Evolutionary conservation across 495 filamentous ascomycete genomes (phyloP), one percentile per base, ranked within the genome.

Genomic region (Xylaria longipes): DNA sequence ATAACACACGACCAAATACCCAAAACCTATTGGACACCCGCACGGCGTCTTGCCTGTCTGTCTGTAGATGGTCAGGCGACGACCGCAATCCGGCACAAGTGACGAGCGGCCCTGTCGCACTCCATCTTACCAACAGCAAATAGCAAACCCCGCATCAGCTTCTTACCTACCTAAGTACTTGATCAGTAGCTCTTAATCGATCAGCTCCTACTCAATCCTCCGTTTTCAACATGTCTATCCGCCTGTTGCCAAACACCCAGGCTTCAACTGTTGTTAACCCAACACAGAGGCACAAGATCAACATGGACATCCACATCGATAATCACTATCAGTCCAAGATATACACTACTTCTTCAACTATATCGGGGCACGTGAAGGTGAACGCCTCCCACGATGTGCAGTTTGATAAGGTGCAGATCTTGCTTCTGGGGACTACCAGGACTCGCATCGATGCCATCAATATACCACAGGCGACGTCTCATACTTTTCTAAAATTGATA

Each of bases 381-480:
- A 85, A 85, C 1, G 84, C 87, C 31, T 82, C 86, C 65, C 80
- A 72, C 56, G 91, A 95, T 72, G 91, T 88, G 8, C 84, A 86
- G 54, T 98, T 99, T 80, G 93, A 97, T 71, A 84, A 90, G 29
- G 79, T 98, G 62, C 88, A 93, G 68, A 95, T 99, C 76, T 84
- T 91, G 1, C 89, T 99, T 56, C 88, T 95, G 75, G 96, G 96
- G 81, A 84, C 71, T 9, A 82, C 77, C 50, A 81, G 78, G 72
- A 83, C 84, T 0, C 79, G 75, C 46, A 73, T 86, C 37, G 82
- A 87, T 25, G 77, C 80, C 27, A 76, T 85, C 33, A 78, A 73
- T 69, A 76, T 80, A 22, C 83, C 84, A 27, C 83, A 79, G 29
- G 79, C 80, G 12, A 81, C 85, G 6, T 78, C 81, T 54, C 86